Evolutionary conservation across 23 red algal genomes (phyloP), one percentile per base, ranked within the genome.

Genomic region (Cyanidiococcus yangmingshanensis): DNA sequence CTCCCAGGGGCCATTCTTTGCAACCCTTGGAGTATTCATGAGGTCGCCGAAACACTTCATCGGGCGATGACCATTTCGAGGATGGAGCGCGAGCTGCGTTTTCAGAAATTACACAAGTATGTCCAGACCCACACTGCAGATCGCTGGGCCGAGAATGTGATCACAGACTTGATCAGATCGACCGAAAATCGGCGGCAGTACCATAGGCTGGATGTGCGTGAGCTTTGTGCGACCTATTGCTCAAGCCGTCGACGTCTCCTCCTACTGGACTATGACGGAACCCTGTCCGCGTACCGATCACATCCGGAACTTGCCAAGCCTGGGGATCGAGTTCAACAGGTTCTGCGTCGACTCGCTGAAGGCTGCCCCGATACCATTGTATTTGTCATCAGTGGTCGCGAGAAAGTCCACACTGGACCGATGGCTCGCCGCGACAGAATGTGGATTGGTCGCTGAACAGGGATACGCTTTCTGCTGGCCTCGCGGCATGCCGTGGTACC

Each of bases 211-310:
- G 79, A 77, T 50, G 38, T 67, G 51, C 79, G 58, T 37, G 74
- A 90, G 58, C 82, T 90, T 41, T 76, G 83, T 1, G 39, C 82
- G 40, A 74, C 79, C 33, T 90, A 79, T 77, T 24, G 58, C 24
- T 75, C 41, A 18, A 41, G 74, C 21, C 79, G 79, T 34, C 81
- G 85, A 40, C 77, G 92, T 36, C 75, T 90, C 30, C 78, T 96
- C 1, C 84, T 96, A 26, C 81, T 96, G 31, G 92, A 96, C 76
- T 96, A 96, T 39, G 92, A 96, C 67, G 92, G 92, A 26, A 90
- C 92, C 38, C 71, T 96, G 45, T 77, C 82, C 7, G 79, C 85
- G 41, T 86, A 67, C 38, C 84, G 89, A 68, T 79, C 76, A 50
- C 83, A 88, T 67, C 92, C 87, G 33, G 92, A 96, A 68, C 77